Base-by-base conservation (phyloP, 305 asterid genomes). In the Ruellia speciosa region DNA sequence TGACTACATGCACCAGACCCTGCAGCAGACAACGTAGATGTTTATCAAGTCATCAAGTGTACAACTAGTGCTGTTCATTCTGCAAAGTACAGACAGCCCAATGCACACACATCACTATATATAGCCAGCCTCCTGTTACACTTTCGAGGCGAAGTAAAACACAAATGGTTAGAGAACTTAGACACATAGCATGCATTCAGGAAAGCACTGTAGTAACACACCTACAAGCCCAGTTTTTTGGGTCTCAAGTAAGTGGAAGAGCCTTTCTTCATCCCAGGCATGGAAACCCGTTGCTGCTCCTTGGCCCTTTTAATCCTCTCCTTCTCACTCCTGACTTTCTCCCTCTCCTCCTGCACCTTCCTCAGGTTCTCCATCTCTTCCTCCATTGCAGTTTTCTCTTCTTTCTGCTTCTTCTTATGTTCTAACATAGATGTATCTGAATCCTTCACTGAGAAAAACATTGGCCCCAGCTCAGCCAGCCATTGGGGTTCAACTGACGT, bases 361-460 rank as follows among this genome's bases (percentile, higher is more conserved):
- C 94, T 81, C 79, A 90, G 60, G 40, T 54, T 83, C 78, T 88
- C 98, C 94, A 90, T 85, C 81, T 90, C 98, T 65, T 90, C 94
- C 65, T 92, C 96, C 96, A 88, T 88, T 9, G 87, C 87, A 0
- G 88, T 83, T 69, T 85, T 92, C 76, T 88, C 98, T 52, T 88
- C 83, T 65, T 88, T 92, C 83, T 86, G 96, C 52, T 77, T 92
- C 82, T 85, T 90, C 78, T 78, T 82, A 50, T 88, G 96, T 72
- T 88, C 95, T 24, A 83, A 52, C 87, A 88, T 75, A 1, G 95
- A 86, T 0, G 85, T 82, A 62, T 86, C 96, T 0, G 96, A 93
- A 0, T 93, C 97, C 71, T 93, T 93, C n/a, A 93, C 90, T 0
- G 97, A 84, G 76, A 93, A 93, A 55, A 93, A 88, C 99, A 88